phyloP scores from a whole-genome alignment of 371 early-diverging fungal species.

The Dinochytrium kinnereticum region DNA sequence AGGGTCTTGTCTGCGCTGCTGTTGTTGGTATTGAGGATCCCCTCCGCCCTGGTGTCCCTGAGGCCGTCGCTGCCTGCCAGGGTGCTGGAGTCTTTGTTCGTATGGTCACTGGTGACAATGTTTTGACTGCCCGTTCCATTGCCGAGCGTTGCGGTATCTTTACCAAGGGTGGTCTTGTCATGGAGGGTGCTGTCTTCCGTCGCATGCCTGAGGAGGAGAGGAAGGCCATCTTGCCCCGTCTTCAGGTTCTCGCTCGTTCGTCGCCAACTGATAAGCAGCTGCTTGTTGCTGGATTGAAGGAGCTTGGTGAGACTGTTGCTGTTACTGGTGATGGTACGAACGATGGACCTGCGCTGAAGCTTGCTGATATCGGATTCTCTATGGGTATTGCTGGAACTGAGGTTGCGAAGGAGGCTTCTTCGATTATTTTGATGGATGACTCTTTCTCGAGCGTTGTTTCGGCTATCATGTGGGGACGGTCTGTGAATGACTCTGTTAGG shows the following conservation, averaged over 20 bases:
- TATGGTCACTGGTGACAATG: constrained; percentile 96
- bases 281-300: constrained; percentile 83
- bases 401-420: constrained; percentile 94
- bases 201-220: constrained; percentile 76
- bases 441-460: constrained; percentile 84
- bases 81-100: constrained; percentile 80
- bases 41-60: constrained; percentile 84
- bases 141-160: constrained; percentile 88
- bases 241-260: constrained; percentile 92
- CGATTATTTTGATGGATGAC: constrained; percentile 94
- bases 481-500: constrained; percentile 89
- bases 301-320: constrained; percentile 90
- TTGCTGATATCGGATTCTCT: constrained; percentile 94
- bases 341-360: constrained; percentile 94
- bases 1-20: constrained; percentile 63
- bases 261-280: constrained; percentile 94
- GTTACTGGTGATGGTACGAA: constrained; percentile 98
- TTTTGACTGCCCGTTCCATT: constrained; percentile 89
- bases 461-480: constrained; percentile 77
- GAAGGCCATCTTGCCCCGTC: constrained; percentile 76
- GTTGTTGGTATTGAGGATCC: constrained; percentile 95
- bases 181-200: constrained; percentile 91
- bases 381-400: constrained; percentile 98
- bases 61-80: constrained; percentile 79
- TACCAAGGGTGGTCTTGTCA: constrained; percentile 61